Evolutionary conservation across 129 eudicot species (phyloP), one percentile per base, ranked within the genome.

Genomic region (Artemisia tridentata): DNA sequence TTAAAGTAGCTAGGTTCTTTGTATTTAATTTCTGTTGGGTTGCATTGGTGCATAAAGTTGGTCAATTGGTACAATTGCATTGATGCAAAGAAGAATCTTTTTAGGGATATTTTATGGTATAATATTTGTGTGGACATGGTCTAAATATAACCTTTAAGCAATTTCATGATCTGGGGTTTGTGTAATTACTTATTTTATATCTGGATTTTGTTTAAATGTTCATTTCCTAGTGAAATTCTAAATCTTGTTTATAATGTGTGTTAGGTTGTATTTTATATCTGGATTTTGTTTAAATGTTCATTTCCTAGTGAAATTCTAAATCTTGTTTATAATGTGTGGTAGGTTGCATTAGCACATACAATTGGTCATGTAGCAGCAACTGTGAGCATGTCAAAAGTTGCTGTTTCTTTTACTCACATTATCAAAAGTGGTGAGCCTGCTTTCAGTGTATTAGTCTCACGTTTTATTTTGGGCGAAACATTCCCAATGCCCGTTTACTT

Each of bases 361-460:
- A 88, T 88, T 73, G 95, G 95, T 64, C 90, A 88, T 78, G 90
- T 88, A 11, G 95, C 95, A 50, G 90, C 95, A 69, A 88, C 95
- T 25, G 90, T 88, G 69, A 88, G 95, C 55, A 88, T 88, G 95
- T 88, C 95, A 11, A 88, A 88, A 80, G 95, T 88, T 21, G 95
- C 95, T 9, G 90, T 88, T 72, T 88, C 88, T 17, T 87, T 84
- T 68, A 86, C 92, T 57, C 92, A 86, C 72, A 86, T 86, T 19
- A 86, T 86, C 60, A 86, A 86, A 73, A 88, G 95, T 72, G 85
- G 90, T 52, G 95, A 88, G 71, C 95, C 90, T 63, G 90, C 95
- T 78, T 88, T 88, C 53, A 88, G 95, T 82, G 95, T 88, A 47
- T 60, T 88, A 60, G 95, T 88, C 64, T 88, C 90, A 11, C 72